Evolutionary conservation across 2,329 filamentous ascomycete genomes (phyloP), one percentile per base, ranked within the genome.

Genomic region (Nemania sp.): DNA sequence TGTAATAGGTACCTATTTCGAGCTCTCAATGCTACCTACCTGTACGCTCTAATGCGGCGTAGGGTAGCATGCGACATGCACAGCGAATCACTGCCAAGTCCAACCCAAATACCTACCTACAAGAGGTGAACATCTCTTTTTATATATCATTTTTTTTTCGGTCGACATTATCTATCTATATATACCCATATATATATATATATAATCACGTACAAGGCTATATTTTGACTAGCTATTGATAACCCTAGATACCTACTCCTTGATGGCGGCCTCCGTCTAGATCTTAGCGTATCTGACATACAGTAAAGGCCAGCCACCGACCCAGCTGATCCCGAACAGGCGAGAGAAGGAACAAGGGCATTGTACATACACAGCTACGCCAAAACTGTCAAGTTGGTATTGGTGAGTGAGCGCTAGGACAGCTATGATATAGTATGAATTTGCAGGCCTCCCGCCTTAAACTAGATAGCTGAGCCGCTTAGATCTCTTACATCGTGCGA

Each of bases 181-280:
- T n/a, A n/a, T n/a, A 35, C 11, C 6, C 7, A 35, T 35, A 35
- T 7, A 35, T 7, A 35, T 3, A 35, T 35, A 7, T 7, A 35
- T 8, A 35, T 35, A 35, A 35, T 35, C 11, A 35, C 32, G 32
- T 7, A 35, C 32, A 35, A 35, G n/a, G n/a, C n/a, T n/a, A n/a
- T 35, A 8, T 35, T 35, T 35, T 7, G 7, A 35, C 32, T 11
- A 35, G 32, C 32, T 35, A 35, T 11, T 1, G 32, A 35, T 35
- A 35, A 7, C 32, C 11, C 32, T n/a, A n/a, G n/a, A n/a, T n/a
- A 35, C 11, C 32, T 35, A 11, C 32, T 35, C 6, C 32, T 35
- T 7, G 6, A 35, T 58, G 64, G 67, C 60, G 67, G 67, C 67
- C 67, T 67, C 64, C 43, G 22, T 29, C 59, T 54, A 47, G 63